These are phyloP conservation scores for Nicotiana undulata DNA, from an alignment of 257 asterid genomes.

Conservation along the genomic window DNA sequence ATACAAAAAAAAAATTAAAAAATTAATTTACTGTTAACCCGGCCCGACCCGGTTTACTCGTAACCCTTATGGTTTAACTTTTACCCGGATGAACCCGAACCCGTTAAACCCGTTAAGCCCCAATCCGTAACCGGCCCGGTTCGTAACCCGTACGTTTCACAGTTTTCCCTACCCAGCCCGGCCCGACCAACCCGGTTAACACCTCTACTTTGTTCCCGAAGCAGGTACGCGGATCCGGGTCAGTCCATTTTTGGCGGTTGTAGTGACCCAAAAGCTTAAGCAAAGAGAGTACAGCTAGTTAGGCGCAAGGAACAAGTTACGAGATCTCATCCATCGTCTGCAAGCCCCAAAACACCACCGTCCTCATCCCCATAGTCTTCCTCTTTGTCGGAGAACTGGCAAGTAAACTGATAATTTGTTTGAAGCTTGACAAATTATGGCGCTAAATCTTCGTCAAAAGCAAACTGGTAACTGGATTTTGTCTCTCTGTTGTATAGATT, in stretches of 20 bases:
- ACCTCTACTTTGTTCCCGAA: too few species aligned
- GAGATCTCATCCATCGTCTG: not conserved
- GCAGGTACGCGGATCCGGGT: not conserved
- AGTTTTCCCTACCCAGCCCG: too few species aligned
- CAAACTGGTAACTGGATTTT: constrained; percentile 53
- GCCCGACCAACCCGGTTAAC: too few species aligned
- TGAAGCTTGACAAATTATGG: constrained; percentile 30
- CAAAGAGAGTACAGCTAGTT: not conserved
- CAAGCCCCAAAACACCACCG: not conserved
- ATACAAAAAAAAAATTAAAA: too few species aligned
- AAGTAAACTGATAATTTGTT: not conserved
- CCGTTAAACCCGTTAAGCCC: too few species aligned
- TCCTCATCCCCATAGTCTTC: not conserved
- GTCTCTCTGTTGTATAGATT: not conserved
- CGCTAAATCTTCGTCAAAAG: constrained; percentile 84
- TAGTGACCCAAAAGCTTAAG: not conserved
- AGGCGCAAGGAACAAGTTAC: not conserved
- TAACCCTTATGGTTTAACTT: too few species aligned
- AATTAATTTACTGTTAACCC: too few species aligned
- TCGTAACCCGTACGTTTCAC: too few species aligned
- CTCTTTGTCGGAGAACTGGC: not conserved
- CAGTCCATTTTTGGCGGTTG: not conserved
- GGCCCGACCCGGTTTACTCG: too few species aligned
- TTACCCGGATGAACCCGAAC: too few species aligned
- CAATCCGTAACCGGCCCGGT: too few species aligned